Base-by-base conservation (phyloP, 2,329 filamentous ascomycete species). In the Leptographium procerum region DNA sequence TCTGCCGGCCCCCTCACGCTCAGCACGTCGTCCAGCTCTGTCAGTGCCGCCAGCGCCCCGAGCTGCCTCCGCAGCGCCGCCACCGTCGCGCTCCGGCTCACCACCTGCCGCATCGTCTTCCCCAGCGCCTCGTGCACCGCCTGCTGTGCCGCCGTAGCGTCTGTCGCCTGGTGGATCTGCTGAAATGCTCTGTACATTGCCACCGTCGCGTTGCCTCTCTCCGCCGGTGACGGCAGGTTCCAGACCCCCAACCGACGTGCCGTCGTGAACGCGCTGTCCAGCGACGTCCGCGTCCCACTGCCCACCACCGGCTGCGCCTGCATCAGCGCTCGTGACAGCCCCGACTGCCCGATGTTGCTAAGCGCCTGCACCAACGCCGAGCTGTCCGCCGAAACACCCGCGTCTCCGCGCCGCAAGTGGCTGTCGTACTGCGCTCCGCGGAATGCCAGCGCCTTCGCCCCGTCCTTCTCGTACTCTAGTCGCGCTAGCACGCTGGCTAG, bases 351-450 rank as follows among this genome's bases (percentile, higher is more conserved):
- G 8, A 96, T 82, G 47, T 81, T 84, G 59, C 89, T 87, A 6
- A 99, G 76, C 3, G 90, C 88, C 60, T 84, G 85, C 2, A 96
- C 80, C 13, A 96, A 77, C 8, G 85, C 87, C 59, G 85, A 77
- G 0, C 81, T 80, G 68, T 91, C 89, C 1, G 75, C 64, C 11
- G 77, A 71, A 3, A 83, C 79, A 5, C 77, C 72, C 28, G 77
- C 36, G 22, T 86, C 79, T 24, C 77, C 73, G 31, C 78, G 76
- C 33, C 86, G 83, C 65, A 96, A 80, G 61, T 92, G 85, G 64
- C 87, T 92, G 69, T 99, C 92, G 64, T 95, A 89, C 64, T 91
- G 87, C 40, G 94, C 94, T 34, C 91, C 90, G 60, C 92, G 86
- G 65, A 97, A 96, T 28, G 94, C 86, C 22, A 99, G 79, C 63